phyloP scores from a whole-genome alignment of 2,329 filamentous ascomycete genomes.

The Trichoderma guizhouense region DNA sequence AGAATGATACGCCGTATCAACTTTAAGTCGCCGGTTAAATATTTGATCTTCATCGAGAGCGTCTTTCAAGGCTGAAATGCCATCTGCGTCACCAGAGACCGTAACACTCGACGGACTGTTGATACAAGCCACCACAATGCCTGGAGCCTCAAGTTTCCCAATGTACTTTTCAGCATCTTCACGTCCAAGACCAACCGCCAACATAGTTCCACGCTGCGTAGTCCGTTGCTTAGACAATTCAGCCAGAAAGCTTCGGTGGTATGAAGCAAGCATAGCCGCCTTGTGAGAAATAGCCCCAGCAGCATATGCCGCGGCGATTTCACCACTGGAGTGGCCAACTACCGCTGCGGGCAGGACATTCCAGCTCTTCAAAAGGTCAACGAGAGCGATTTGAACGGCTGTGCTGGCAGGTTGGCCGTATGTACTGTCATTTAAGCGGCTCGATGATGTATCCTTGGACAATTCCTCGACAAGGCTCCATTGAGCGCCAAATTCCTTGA shows the following conservation, averaged over 20 bases:
- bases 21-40: conserved; percentile 24
- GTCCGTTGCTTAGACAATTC: conserved; percentile 13
- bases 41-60: conserved; percentile 25
- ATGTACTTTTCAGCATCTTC: conserved; percentile 5
- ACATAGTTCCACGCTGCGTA: conserved; percentile 23
- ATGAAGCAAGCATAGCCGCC: conserved; percentile 25
- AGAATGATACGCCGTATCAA: conserved; percentile 18
- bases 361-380: conserved; percentile 20
- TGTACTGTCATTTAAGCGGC: conserved; percentile 21
- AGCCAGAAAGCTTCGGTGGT: conserved; percentile 22
- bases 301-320: conserved; percentile 38
- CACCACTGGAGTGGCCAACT: conserved; percentile 27
- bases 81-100: conserved; percentile 30
- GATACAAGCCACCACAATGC: conserved; percentile 28
- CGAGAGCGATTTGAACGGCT: conserved; percentile 25
- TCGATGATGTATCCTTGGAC: not conserved
- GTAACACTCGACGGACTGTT: conserved; percentile 36
- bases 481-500: not conserved
- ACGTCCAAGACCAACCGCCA: conserved; percentile 25
- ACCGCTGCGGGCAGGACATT: conserved; percentile 21
- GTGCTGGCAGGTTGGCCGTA: conserved; percentile 24
- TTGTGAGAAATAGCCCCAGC: conserved; percentile 24
- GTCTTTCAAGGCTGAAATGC: conserved; percentile 26
- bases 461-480: conserved; percentile 12
- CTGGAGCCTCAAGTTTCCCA: not conserved